These are phyloP conservation scores for Trichodelitschia bisporula DNA, from an alignment of 495 filamentous ascomycete genomes.

Conservation along the genomic window DNA sequence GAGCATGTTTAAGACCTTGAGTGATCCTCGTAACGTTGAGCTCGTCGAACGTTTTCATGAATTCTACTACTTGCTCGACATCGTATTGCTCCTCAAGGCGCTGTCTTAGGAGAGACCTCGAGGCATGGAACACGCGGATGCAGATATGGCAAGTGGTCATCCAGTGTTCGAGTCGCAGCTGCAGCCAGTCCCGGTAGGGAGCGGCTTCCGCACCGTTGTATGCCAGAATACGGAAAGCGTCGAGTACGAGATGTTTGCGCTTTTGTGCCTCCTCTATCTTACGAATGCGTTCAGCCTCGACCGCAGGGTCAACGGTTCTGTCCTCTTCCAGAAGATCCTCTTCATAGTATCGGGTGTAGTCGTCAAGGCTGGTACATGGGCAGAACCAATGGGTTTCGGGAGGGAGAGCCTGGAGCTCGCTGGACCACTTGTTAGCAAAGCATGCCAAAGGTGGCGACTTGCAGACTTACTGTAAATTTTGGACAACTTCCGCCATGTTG, in stretches of 20 bases:
- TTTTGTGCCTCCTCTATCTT: conserved; percentile 22
- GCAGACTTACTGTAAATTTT: no score
- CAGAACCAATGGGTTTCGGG: no score
- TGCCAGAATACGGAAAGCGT: conserved; percentile 41
- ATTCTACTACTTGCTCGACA: neutral
- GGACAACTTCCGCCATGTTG: no score
- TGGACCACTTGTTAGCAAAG: no score
- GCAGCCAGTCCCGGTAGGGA: conserved; percentile 30
- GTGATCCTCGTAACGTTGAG: conserved; percentile 39
- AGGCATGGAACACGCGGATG: conserved; percentile 55
- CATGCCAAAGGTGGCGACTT: no score
- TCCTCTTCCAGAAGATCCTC: no score
- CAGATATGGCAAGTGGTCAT: conserved; percentile 57
- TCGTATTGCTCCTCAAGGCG: conserved; percentile 26
- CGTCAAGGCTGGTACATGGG: no score
- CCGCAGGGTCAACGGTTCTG: no score
- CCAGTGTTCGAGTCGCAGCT: conserved; percentile 23
- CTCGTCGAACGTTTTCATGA: conserved; percentile 15
- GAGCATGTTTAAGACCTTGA: conserved; percentile 25
- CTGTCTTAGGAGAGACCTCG: conserved; percentile 34
- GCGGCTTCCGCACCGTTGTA: conserved; percentile 32
- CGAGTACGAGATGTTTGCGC: conserved; percentile 31
- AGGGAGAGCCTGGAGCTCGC: no score
- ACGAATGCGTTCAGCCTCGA: conserved; percentile 1
- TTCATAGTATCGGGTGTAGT: no score